Percentiles rank a stretch among this genome's conserved stretches.
phyloP scores from a whole-genome alignment of 2,329 filamentous ascomycete species.

The Sporothrix schenckii region DNA sequence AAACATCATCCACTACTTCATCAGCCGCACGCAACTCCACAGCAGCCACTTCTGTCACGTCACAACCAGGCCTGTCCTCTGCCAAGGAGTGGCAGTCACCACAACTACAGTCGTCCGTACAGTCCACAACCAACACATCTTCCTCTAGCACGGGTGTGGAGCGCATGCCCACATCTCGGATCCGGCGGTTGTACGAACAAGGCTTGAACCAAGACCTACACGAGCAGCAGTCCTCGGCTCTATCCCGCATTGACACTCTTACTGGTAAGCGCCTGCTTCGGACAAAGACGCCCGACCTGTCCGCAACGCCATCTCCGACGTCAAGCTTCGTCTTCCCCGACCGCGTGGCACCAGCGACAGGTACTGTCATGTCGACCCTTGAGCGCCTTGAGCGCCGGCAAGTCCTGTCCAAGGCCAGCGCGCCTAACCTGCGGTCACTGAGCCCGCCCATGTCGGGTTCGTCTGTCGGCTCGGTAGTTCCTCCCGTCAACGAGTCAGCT shows the following conservation, averaged over 20 bases:
- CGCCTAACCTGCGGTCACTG: conserved; percentile 66
- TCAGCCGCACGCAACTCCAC: conserved; percentile 76
- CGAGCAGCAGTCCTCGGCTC: conserved; percentile 74
- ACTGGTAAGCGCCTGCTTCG: conserved; percentile 62
- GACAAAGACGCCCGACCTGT: conserved; percentile 55
- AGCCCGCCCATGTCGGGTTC: conserved; percentile 53
- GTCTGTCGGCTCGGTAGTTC: conserved; percentile 43
- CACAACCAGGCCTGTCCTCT: conserved; percentile 60
- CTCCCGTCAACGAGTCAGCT: conserved; percentile 35
- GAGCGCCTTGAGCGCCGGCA: conserved; percentile 40
- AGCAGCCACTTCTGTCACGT: conserved; percentile 84
- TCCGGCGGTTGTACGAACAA: conserved; percentile 79
- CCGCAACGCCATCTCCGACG: conserved; percentile 52
- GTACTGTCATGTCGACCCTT: conserved; percentile 24
- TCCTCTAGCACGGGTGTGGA: conserved; percentile 54
- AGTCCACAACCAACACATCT: conserved; percentile 34
- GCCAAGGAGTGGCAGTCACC: conserved; percentile 55
- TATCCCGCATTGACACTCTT: conserved; percentile 79
- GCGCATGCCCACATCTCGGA: conserved; percentile 67
- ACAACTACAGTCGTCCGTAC: conserved; percentile 25
- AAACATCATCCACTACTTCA: conserved; percentile 84
- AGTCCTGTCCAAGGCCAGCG: conserved; percentile 62
- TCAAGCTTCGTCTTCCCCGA: conserved; percentile 50
- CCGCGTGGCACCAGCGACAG: conserved; percentile 42
- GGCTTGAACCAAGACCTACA: conserved; percentile 77